Evolutionary conservation across 257 asterid species (phyloP), one percentile per base, ranked within the genome.

Genomic region (Scutellaria barbata): DNA sequence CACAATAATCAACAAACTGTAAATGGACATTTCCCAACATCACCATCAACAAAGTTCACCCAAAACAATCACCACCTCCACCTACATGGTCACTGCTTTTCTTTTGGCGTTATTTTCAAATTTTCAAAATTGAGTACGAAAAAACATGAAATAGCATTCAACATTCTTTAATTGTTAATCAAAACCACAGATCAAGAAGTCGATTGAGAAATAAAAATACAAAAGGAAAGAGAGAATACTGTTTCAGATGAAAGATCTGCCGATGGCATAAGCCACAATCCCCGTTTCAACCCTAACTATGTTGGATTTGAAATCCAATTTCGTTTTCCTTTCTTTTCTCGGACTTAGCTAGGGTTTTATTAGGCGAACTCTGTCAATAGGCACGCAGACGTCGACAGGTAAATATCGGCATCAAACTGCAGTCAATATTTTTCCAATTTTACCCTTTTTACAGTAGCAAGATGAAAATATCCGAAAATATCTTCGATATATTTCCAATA

Each of bases 271-370:
- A 62, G 45, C 13, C 62, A 39, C 45, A 22, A 22, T 48, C 51
- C 46, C 54, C 45, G 20, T 46, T 30, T 46, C 37, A 33, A 35
- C 67, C 55, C 46, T 57, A 57, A 71, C 12, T 30, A 30, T 30
- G 45, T 42, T 12, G 20, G 42, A 25, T 68, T 51, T 4, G 11
- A 16, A 51, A 17, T 30, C 4, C 35, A 25, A 51, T 16, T n/a
- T 14, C 7, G 14, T 30, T 13, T 46, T 13, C 20, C 10, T n/a
- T 45, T 12, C 60, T 4, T 11, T 43, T 42, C 68, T 61, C 55
- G 10, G 33, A 57, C 45, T 37, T 8, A 30, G 56, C 35, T 39
- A 75, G 76, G 80, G 80, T 68, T 76, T 61, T 50, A n/a, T 8
- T 25, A 14, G 43, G 35, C 35, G 35, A 30, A 30, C 4, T 30